Percentiles rank a stretch among this genome's conserved stretches.
Conservation (phyloP, 2,329 filamentous ascomycete species). For the Ploettnerulaceae sp. region DNA sequence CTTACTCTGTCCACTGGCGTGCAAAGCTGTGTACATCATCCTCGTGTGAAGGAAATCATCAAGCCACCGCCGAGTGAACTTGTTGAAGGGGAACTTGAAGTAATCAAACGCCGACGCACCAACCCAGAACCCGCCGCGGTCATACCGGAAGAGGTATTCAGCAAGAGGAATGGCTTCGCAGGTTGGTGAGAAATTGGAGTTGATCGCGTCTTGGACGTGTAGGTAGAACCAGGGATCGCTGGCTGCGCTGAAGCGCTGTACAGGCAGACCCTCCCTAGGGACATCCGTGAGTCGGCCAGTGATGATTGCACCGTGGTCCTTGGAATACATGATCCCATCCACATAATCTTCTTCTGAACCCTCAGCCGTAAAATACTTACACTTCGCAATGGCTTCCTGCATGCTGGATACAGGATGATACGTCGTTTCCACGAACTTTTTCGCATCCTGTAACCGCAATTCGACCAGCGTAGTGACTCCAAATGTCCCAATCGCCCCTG, state of each 20-base stretch:
- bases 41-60: conserved; percentile 58
- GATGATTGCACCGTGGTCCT: conserved; percentile 47
- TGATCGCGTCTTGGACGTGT: conserved; percentile 45
- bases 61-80: conserved; percentile 51
- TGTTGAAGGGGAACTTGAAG: conserved; percentile 56
- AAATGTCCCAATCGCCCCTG: conserved; percentile 55
- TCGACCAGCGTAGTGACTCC: conserved; percentile 58
- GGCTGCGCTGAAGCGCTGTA: conserved; percentile 45
- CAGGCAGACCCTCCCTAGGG: conserved; percentile 18
- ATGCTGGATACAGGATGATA: conserved; percentile 45
- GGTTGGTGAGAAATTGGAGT: conserved; percentile 13
- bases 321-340: conserved; percentile 52
- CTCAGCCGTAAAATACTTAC: conserved; percentile 35
- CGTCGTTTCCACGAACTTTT: conserved; percentile 49
- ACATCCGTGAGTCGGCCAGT: conserved; percentile 46
- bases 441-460: conserved; percentile 49
- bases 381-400: conserved; percentile 39
- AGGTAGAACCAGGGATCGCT: conserved; percentile 63
- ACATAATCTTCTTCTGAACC: conserved; percentile 48
- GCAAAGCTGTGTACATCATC: conserved; percentile 58
- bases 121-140: conserved; percentile 62
- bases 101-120: conserved; percentile 56
- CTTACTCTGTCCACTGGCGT: conserved; percentile 50
- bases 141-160: conserved; percentile 57
- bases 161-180: conserved; percentile 42